Percentiles rank a stretch among this genome's conserved stretches.
Evolutionary conservation across 2,329 filamentous ascomycete species (phyloP).

Genomic region (Ophiostoma himal-ulmi): DNA sequence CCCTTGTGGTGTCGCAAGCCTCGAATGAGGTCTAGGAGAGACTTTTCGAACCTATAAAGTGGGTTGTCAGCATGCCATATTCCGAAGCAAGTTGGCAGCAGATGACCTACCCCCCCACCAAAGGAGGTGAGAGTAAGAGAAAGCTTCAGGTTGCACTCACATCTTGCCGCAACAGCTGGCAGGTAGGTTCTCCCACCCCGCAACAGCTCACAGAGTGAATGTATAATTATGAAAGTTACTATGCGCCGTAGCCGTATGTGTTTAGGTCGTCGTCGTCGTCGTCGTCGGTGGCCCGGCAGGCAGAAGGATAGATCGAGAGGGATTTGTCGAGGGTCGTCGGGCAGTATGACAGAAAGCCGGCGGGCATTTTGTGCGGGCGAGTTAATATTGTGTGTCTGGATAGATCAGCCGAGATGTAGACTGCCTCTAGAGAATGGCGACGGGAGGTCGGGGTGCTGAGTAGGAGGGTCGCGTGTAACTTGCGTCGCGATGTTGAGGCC

Average conservation of each 20-base stretch:
- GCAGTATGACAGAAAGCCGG: slow-evolving; percentile 3
- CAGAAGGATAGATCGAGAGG: slow-evolving; percentile 9
- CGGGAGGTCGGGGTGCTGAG: not conserved
- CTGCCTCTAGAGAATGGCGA: not conserved
- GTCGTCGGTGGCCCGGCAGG: slow-evolving; percentile 9
- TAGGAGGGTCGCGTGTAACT: slow-evolving; percentile 12
- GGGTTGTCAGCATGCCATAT: slow-evolving; percentile 5
- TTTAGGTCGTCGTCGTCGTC: not conserved
- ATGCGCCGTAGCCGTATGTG: not conserved
- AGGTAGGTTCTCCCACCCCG: slow-evolving; percentile 14
- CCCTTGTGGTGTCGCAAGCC: slow-evolving; percentile 94
- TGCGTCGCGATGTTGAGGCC: slow-evolving; percentile 15
- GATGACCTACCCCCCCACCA: not conserved
- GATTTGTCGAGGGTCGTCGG: not conserved
- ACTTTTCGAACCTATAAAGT: slow-evolving; percentile 86
- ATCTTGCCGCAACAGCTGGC: slow-evolving; percentile 17
- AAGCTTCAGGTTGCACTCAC: slow-evolving; percentile 11
- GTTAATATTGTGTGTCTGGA: not conserved
- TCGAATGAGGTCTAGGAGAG: slow-evolving; percentile 95
- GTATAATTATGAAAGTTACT: not conserved
- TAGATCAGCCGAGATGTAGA: not conserved
- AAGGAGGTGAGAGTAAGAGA: not conserved
- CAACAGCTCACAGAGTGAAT: not conserved
- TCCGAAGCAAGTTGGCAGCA: not conserved
- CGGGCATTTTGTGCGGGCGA: slow-evolving; percentile 16